Evolutionary conservation across 768 basidiomycete species (phyloP), one percentile per base, ranked within the genome.

Genomic region (Lentinula guzmanii): DNA sequence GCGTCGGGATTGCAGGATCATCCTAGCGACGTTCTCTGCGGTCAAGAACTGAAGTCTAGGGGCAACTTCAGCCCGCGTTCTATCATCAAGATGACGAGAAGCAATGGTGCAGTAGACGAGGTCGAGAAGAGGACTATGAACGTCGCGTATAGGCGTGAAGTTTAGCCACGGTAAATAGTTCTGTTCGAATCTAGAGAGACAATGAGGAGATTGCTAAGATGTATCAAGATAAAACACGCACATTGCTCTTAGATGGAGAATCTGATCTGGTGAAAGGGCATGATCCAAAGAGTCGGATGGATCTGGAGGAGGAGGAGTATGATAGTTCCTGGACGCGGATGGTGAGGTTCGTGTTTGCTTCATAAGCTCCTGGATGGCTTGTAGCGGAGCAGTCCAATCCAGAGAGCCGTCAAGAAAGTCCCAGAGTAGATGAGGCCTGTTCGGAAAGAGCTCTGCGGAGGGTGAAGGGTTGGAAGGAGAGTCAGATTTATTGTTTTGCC

Each of bases 61-160:
- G 28, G 71, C 59, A 37, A 76, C 70, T 15, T 68, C 66, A 7
- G 73, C 65, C 18, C 71, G 73, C 57, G 66, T 73, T 18, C 70
- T 63, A 13, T 65, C 64, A 6, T 76, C 75, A 2, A 79, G 66
- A 62, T 79, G 73, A 42, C 77, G 69, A 35, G 75, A 74, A 33
- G 78, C 74, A 33, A 79, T 66, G 35, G 75, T 75, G 57, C 78
- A 79, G 58, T 79, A 74, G 6, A 78, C 73, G 35, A 78, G 70
- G 50, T 74, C 71, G n/a, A 79, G 69, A 31, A 79, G 63, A 13
- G 72, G 67, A 43, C 65, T 65, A 18, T 71, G 69, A 45, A 60
- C 65, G 4, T 67, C 69, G 53, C 66, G 66, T 28, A 68, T 62
- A 3, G 72, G 75, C 4, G 74, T 73, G 15, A 79, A 68, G 39